A percentile compares a stretch with the other conserved stretches of the same genome.
Evolutionary conservation across 2,329 filamentous ascomycete genomes (phyloP).

Genomic region (Aureobasidium melanogenum): DNA sequence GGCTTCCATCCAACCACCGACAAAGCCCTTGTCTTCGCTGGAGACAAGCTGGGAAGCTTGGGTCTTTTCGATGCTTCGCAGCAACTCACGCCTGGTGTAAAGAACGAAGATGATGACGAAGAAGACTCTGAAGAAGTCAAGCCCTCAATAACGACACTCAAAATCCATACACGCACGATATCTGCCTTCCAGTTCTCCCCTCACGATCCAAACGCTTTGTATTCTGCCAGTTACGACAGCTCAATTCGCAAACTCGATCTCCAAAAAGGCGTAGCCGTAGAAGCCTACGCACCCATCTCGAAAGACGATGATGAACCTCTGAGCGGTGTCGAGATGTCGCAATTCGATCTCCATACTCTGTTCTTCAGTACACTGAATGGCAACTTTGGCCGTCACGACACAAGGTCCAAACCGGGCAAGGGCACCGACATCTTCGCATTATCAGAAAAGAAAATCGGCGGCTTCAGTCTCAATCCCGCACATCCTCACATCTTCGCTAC

Average conservation of each 20-base stretch:
- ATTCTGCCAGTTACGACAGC: constrained; percentile 85
- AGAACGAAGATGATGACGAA: constrained; percentile 44
- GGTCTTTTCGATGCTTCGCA: constrained; percentile 88
- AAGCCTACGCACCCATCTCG: constrained; percentile 69
- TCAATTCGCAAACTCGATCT: constrained; percentile 83
- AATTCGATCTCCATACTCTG: constrained; percentile 60
- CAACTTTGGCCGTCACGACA: constrained; percentile 70
- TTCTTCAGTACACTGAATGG: constrained; percentile 86
- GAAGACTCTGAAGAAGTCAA: constrained; percentile 61
- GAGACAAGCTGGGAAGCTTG: constrained; percentile 85
- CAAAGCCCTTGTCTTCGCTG: constrained; percentile 84
- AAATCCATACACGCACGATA: constrained; percentile 83
- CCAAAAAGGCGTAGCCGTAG: constrained; percentile 65
- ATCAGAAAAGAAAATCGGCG: constrained; percentile 89
- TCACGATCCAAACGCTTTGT: constrained; percentile 64
- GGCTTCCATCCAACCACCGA: constrained; percentile 79
- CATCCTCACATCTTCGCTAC: constrained; percentile 79
- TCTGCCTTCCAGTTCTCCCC: constrained; percentile 72
- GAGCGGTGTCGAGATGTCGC: constrained; percentile 72
- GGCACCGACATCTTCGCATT: constrained; percentile 59
- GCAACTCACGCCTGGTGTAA: constrained; percentile 36
- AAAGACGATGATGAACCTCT: constrained; percentile 65
- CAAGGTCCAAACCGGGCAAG: constrained; percentile 49
- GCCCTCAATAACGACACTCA: constrained; percentile 80
- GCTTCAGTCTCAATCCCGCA: constrained; percentile 74